Conservation (phyloP, 148 eudicot species). For the Camellia japonica region DNA sequence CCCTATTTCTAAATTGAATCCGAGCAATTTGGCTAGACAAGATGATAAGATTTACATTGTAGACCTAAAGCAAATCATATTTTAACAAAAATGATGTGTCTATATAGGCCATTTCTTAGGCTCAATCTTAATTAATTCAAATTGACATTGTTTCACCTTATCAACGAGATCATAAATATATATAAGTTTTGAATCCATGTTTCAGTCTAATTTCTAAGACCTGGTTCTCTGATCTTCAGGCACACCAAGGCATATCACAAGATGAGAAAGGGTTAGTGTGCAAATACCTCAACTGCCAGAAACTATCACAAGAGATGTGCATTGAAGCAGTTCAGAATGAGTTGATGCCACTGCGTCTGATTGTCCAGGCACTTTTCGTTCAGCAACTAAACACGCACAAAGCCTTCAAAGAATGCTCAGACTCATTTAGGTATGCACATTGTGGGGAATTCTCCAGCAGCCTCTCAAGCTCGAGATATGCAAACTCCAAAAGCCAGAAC, state of each 20-base stretch:
- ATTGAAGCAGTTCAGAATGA: conserved; percentile 89
- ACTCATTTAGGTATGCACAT: conserved; percentile 68
- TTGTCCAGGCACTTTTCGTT: conserved; percentile 87
- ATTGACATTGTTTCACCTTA: not conserved
- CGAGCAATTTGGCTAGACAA: not conserved
- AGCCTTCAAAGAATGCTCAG: conserved; percentile 78
- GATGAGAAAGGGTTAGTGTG: conserved; percentile 72
- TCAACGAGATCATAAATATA: not conserved
- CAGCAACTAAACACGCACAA: conserved; percentile 87
- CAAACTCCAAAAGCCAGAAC: conserved; percentile 49
- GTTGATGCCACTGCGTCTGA: conserved; percentile 80
- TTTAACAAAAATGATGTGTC: not conserved
- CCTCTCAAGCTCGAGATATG: conserved; percentile 57
- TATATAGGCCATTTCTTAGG: not conserved
- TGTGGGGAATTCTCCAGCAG: conserved; percentile 65
- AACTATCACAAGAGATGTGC: conserved; percentile 80
- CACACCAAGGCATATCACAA: conserved; percentile 60
- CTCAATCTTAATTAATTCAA: not conserved
- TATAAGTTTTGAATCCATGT: not conserved
- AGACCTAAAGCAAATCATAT: not conserved
- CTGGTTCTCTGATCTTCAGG: conserved; percentile 33
- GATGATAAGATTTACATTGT: not conserved
- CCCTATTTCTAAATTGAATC: not conserved
- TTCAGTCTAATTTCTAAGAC: not conserved
- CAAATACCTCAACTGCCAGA: conserved; percentile 78